These are phyloP conservation scores for Aspergillus sergii DNA, from an alignment of 2,329 filamentous ascomycete genomes.

Conservation along the genomic window DNA sequence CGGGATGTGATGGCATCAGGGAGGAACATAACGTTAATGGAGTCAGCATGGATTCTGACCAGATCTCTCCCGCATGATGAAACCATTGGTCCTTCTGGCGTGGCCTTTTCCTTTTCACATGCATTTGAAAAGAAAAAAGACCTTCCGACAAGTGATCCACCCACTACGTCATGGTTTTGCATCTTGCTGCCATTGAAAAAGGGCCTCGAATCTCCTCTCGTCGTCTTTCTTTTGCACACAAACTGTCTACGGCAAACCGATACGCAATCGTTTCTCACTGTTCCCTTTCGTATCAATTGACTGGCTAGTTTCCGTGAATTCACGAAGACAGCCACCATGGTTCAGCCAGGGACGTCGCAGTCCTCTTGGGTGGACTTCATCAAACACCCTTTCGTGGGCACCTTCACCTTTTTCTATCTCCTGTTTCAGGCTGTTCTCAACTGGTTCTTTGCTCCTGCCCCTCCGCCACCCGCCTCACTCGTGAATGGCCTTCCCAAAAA, in stretches of 20 bases:
- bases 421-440: slow-evolving; percentile 33
- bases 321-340: neutral
- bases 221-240: too few relatives aligned
- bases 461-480: slow-evolving; percentile 58
- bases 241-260: neutral
- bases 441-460: slow-evolving; percentile 66
- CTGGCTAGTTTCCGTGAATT: neutral
- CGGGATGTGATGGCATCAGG: neutral
- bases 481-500: slow-evolving; percentile 58
- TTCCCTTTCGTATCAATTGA: neutral
- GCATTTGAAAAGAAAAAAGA: neutral
- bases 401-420: slow-evolving; percentile 34
- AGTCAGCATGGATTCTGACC: neutral
- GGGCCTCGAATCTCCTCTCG: neutral
- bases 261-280: neutral
- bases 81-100: neutral
- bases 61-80: neutral
- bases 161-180: neutral
- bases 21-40: neutral
- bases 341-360: neutral
- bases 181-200: neutral
- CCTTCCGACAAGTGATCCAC: neutral
- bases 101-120: neutral
- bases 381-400: slow-evolving; percentile 33
- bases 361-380: slow-evolving; percentile 27